Evolutionary conservation across 257 asterid genomes (phyloP).

Genomic region (Fraxinus americana): DNA sequence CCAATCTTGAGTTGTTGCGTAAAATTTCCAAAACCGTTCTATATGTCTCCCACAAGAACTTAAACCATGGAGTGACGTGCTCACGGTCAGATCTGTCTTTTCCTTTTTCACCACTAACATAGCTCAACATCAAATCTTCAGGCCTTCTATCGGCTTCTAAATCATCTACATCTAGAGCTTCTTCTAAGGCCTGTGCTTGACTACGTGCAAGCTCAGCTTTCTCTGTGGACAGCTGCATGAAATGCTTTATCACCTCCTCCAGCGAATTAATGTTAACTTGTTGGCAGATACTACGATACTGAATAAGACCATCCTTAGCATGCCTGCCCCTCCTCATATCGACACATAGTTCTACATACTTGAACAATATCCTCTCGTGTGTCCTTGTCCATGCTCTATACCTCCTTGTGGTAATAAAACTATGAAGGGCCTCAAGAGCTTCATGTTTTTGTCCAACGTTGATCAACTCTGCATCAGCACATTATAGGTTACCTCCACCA

Average conservation of each 20-base stretch:
- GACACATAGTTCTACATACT: slow-evolving; percentile 90
- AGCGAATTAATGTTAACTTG: slow-evolving; percentile 84
- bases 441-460: slow-evolving; percentile 93
- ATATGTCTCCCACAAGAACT: slow-evolving; percentile 89
- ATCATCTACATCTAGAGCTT: slow-evolving; percentile 88
- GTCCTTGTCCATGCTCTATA: slow-evolving; percentile 93
- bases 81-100: slow-evolving; percentile 95
- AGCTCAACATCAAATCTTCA: slow-evolving; percentile 94
- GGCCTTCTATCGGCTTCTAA: slow-evolving; percentile 93
- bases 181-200: slow-evolving; percentile 85
- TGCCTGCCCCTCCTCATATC: slow-evolving; percentile 95
- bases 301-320: slow-evolving; percentile 95
- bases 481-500: background rate
- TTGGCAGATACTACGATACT: slow-evolving; percentile 92
- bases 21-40: slow-evolving; percentile 77
- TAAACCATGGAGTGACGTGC: slow-evolving; percentile 86
- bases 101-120: slow-evolving; percentile 95
- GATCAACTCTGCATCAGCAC: slow-evolving; percentile 71
- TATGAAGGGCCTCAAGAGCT: slow-evolving; percentile 86
- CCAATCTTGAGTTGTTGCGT: slow-evolving; percentile 77
- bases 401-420: slow-evolving; percentile 85
- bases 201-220: slow-evolving; percentile 84
- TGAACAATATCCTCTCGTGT: slow-evolving; percentile 83
- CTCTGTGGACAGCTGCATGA: slow-evolving; percentile 92
- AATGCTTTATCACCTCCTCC: slow-evolving; percentile 95